Conservation (phyloP, 1,284 basidiomycete genomes). For the Malassezia arunalokei region DNA sequence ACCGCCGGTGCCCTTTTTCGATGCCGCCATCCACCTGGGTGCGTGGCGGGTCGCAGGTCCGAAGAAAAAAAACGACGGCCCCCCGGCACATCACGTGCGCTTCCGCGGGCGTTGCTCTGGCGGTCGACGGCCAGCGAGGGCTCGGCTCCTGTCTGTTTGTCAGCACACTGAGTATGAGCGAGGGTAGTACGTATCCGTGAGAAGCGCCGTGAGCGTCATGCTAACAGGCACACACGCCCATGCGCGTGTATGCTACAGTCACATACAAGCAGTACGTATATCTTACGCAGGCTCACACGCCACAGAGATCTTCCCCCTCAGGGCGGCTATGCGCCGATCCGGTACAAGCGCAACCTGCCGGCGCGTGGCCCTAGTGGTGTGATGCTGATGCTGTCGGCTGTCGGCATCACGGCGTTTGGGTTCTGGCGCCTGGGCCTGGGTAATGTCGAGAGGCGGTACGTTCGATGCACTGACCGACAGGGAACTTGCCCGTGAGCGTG, state of each 20-base stretch:
- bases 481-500: conserved; percentile 82
- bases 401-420: conserved; percentile 74
- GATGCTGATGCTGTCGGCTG: conserved; percentile 70
- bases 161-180: conserved; percentile 4
- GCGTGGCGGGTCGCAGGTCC: neutral
- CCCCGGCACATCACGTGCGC: conserved; percentile 2
- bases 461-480: conserved; percentile 49
- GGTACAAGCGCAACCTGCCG: conserved; percentile 92
- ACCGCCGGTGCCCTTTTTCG: conserved; percentile 18
- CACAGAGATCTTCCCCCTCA: conserved; percentile 84
- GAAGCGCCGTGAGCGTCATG: neutral
- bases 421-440: conserved; percentile 84
- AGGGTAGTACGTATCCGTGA: conserved; percentile 11
- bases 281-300: neutral
- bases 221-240: neutral
- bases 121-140: neutral
- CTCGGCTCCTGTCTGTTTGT: neutral
- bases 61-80: conserved; percentile 8
- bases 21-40: neutral
- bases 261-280: conserved; percentile 15
- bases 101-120: neutral
- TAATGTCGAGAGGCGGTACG: conserved; percentile 82
- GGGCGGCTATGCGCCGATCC: conserved; percentile 82
- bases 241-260: neutral
- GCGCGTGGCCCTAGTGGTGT: conserved; percentile 78